Conservation (phyloP, 1,139 yeast genomes). For the Blastobotrys serpentis region DNA sequence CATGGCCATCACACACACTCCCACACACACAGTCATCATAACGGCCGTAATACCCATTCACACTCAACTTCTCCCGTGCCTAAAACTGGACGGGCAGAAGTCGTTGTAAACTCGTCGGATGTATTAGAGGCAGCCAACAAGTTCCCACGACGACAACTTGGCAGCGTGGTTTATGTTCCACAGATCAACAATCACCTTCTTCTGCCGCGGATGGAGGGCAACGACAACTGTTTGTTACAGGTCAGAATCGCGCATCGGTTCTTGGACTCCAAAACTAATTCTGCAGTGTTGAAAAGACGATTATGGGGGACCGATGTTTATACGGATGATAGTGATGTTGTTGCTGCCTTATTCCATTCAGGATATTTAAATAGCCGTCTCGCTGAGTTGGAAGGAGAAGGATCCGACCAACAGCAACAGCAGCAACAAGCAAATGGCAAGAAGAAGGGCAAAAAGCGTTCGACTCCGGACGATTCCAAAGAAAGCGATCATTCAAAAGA, state of each 20-base stretch:
- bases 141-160: slow-evolving; percentile 54
- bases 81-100: slow-evolving; percentile 25
- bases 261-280: slow-evolving; percentile 37
- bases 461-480: slow-evolving; percentile 4
- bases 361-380: slow-evolving; percentile 72
- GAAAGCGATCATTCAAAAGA: slow-evolving; percentile 6
- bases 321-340: slow-evolving; percentile 88
- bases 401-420: too few relatives aligned
- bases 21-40: slow-evolving; percentile 7
- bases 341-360: slow-evolving; percentile 69
- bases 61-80: slow-evolving; percentile 11
- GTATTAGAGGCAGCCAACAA: slow-evolving; percentile 48
- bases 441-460: slow-evolving; percentile 13
- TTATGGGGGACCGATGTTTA: slow-evolving; percentile 93
- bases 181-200: slow-evolving; percentile 32
- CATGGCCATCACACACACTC: slow-evolving; percentile 9
- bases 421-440: too few relatives aligned
- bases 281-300: slow-evolving; percentile 50
- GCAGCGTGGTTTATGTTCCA: slow-evolving; percentile 61
- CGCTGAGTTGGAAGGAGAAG: too few relatives aligned
- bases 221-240: slow-evolving; percentile 61
- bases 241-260: slow-evolving; percentile 55
- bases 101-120: slow-evolving; percentile 45
- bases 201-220: slow-evolving; percentile 43
- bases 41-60: slow-evolving; percentile 12